Evolutionary conservation across 2,329 filamentous ascomycete species (phyloP).

Genomic region (Madurella fahalii): DNA sequence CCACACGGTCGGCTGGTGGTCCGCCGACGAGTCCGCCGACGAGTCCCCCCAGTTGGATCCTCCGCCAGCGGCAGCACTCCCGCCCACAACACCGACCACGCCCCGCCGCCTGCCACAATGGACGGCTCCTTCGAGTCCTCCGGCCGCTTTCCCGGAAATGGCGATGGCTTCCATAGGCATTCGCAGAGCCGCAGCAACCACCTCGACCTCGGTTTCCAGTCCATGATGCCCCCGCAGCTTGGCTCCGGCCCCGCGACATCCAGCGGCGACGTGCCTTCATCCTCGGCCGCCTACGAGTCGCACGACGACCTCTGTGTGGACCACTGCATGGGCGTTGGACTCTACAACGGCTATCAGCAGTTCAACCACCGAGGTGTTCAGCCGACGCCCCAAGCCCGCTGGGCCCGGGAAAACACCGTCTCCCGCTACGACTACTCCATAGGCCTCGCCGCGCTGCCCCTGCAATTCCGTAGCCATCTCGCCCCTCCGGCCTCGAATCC

Average conservation of each 20-base stretch:
- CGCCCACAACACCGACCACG: too few relatives aligned
- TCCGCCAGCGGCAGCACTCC: too few relatives aligned
- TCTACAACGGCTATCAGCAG: slow-evolving; percentile 28
- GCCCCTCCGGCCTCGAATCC: slow-evolving; percentile 2
- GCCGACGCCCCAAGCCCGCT: slow-evolving; percentile 15
- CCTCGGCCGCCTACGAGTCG: slow-evolving; percentile 16
- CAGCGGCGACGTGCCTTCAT: not conserved
- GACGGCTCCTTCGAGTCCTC: slow-evolving; percentile 8
- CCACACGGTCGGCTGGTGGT: not conserved
- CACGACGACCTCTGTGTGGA: slow-evolving; percentile 28
- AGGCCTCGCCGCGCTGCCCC: slow-evolving; percentile 8
- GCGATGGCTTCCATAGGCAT: slow-evolving; percentile 18
- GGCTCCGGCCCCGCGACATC: not conserved
- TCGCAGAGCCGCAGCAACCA: slow-evolving; percentile 16
- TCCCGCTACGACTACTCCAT: slow-evolving; percentile 13
- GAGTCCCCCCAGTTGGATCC: too few relatives aligned
- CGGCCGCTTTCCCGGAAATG: slow-evolving; percentile 12
- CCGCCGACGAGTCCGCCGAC: too few relatives aligned
- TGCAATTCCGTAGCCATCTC: slow-evolving; percentile 16
- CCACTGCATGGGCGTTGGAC: slow-evolving; percentile 25
- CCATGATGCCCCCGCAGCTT: slow-evolving; percentile 17
- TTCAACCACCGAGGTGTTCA: slow-evolving; percentile 23
- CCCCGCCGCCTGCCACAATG: slow-evolving; percentile 8
- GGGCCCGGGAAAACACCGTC: slow-evolving; percentile 13
- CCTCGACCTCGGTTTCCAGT: slow-evolving; percentile 12